phyloP scores from a whole-genome alignment of 441 rosid genomes.

The Iberis amara region DNA sequence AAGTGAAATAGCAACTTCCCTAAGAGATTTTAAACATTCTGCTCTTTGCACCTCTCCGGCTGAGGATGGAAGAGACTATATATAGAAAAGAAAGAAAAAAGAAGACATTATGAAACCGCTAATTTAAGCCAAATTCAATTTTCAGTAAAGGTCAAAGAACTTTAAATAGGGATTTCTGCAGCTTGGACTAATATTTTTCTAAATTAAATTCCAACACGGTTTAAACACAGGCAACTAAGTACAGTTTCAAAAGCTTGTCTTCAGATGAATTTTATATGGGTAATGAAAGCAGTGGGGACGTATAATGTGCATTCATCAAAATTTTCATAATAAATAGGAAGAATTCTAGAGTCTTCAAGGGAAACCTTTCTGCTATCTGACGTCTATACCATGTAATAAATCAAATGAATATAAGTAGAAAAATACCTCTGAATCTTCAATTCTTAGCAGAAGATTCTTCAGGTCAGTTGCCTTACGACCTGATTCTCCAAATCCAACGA shows the following conservation, averaged over 20 bases:
- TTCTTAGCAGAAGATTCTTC: conserved; percentile 79
- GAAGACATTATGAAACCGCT: conserved; percentile 13
- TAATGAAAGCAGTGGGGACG: conserved; percentile 2
- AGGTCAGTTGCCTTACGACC: conserved; percentile 73
- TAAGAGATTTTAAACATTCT: conserved; percentile 85
- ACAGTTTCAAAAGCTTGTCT: conserved; percentile 1
- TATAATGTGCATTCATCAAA: conserved; percentile 5
- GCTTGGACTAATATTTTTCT: not conserved
- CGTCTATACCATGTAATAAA: conserved; percentile 9
- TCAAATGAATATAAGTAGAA: conserved; percentile 14
- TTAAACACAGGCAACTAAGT: not conserved
- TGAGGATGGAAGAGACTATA: conserved; percentile 77
- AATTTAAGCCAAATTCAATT: conserved; percentile 15
- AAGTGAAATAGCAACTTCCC: conserved; percentile 82
- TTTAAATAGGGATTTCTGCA: not conserved
- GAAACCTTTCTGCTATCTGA: not conserved
- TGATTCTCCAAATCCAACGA: conserved; percentile 91
- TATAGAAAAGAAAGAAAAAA: conserved; percentile 18
- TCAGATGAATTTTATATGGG: not conserved
- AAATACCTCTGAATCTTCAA: conserved; percentile 96
- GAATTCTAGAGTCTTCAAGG: conserved; percentile 4
- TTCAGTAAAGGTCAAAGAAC: conserved; percentile 8
- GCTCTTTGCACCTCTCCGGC: conserved; percentile 88
- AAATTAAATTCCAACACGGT: not conserved
- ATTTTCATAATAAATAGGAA: conserved; percentile 9